A percentile compares a stretch with the other conserved stretches of the same genome.
Conservation (phyloP, 2,329 filamentous ascomycete species). For the Cyphellophora attinorum region DNA sequence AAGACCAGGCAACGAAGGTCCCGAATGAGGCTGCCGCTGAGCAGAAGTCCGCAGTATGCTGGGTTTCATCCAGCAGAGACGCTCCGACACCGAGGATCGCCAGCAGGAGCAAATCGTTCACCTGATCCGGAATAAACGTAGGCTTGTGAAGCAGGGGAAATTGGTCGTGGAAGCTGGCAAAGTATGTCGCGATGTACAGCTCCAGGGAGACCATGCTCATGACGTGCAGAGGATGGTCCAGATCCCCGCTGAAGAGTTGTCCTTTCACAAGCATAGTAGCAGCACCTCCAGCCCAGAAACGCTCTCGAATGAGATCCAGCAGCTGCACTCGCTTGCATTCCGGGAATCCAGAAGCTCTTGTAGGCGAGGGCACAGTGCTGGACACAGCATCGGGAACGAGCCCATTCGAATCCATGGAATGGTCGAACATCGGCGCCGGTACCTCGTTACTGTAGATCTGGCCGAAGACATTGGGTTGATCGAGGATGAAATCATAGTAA, state of each 20-base stretch:
- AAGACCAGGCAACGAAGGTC: conserved; percentile 3
- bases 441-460: conserved; percentile 23
- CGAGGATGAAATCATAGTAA: conserved; percentile 3
- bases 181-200: conserved; percentile 2
- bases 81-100: conserved; percentile 2
- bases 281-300: conserved; percentile 1
- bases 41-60: background rate
- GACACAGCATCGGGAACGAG: background rate
- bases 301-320: conserved; percentile 1
- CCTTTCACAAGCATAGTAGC: conserved; percentile 24
- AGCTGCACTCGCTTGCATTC: conserved; percentile 1
- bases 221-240: conserved; percentile 1
- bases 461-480: conserved; percentile 4
- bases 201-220: conserved; percentile 1
- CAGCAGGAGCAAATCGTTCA: conserved; percentile 3
- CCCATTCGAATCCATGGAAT: too few relatives aligned
- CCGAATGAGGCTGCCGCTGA: conserved; percentile 1
- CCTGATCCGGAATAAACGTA: conserved; percentile 1
- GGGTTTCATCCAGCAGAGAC: conserved; percentile 1
- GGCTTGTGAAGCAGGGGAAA: conserved; percentile 3
- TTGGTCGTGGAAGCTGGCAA: conserved; percentile 3
- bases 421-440: background rate
- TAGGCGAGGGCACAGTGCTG: conserved; percentile 38
- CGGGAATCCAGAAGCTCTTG: background rate
- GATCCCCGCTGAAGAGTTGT: conserved; percentile 2